phyloP scores from a whole-genome alignment of 345 rosid species.

The Chamaenerion angustifolium region DNA sequence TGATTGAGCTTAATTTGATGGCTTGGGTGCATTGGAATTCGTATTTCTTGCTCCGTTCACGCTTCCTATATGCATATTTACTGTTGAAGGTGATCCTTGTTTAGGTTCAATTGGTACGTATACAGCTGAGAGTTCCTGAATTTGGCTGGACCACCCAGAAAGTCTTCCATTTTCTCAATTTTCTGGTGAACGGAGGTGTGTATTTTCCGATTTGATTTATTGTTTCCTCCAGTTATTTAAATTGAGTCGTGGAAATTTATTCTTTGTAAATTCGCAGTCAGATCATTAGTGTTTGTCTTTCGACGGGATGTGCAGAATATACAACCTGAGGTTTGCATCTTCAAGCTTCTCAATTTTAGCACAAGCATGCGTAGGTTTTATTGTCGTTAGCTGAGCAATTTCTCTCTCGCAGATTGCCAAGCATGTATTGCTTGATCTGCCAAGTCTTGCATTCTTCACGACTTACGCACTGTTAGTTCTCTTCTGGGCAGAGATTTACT shows the following conservation, averaged over 20 bases:
- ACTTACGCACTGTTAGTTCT: constrained; percentile 66
- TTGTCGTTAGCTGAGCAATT: background rate
- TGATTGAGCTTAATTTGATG: background rate
- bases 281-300: background rate
- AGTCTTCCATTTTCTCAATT: constrained; percentile 88
- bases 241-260: background rate
- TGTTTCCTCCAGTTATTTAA: background rate
- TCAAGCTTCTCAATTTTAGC: too few relatives aligned
- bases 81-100: background rate
- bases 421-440: constrained; percentile 51
- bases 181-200: constrained; percentile 76
- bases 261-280: background rate
- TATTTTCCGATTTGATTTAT: background rate
- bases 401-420: constrained; percentile 22
- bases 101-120: constrained; percentile 64
- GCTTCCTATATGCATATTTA: background rate
- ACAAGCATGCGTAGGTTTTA: background rate
- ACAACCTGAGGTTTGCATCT: too few relatives aligned
- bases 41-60: background rate
- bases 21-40: background rate
- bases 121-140: constrained; percentile 80
- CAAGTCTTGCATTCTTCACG: constrained; percentile 60
- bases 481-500: constrained; percentile 84
- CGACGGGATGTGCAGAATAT: too few relatives aligned
- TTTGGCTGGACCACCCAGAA: constrained; percentile 97